Conservation (phyloP, 441 rosid genomes). For the Syzygium malaccense region DNA sequence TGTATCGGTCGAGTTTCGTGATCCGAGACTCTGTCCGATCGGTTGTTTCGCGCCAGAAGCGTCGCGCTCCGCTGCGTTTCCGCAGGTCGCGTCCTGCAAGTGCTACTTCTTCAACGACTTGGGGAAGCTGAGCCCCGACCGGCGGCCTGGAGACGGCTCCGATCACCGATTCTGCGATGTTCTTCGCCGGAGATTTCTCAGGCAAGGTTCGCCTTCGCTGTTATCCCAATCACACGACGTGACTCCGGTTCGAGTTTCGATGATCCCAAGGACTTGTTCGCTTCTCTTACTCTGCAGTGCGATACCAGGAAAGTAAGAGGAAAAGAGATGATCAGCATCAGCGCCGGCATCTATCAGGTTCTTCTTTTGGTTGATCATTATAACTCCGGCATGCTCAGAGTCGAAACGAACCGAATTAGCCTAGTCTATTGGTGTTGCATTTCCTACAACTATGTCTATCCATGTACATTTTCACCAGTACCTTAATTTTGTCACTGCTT, state of each 20-base stretch:
- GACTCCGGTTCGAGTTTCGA: not conserved
- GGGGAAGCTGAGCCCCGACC: constrained; percentile 43
- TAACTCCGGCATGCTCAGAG: not conserved
- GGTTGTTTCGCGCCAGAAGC: constrained; percentile 29
- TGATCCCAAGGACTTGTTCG: not conserved
- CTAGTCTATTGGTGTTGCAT: not conserved
- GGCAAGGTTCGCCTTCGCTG: constrained; percentile 41
- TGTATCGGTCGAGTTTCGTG: not conserved
- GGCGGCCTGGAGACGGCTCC: constrained; percentile 24
- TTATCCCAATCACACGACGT: not conserved
- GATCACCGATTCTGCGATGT: constrained; percentile 51
- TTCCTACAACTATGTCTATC: not conserved
- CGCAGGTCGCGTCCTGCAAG: constrained; percentile 62
- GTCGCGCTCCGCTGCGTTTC: constrained; percentile 44
- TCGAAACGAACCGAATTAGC: not conserved
- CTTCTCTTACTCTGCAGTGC: constrained; percentile 27
- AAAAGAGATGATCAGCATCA: constrained; percentile 20
- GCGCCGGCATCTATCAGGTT: constrained; percentile 37
- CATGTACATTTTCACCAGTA: not conserved
- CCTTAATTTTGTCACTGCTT: not conserved
- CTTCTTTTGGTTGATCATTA: not conserved
- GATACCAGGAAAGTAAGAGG: constrained; percentile 33
- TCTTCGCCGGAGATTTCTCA: constrained; percentile 71
- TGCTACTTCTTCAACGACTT: constrained; percentile 75
- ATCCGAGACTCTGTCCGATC: not conserved